Conservation (phyloP, 2,329 filamentous ascomycete species). For the Venturia asperata region DNA sequence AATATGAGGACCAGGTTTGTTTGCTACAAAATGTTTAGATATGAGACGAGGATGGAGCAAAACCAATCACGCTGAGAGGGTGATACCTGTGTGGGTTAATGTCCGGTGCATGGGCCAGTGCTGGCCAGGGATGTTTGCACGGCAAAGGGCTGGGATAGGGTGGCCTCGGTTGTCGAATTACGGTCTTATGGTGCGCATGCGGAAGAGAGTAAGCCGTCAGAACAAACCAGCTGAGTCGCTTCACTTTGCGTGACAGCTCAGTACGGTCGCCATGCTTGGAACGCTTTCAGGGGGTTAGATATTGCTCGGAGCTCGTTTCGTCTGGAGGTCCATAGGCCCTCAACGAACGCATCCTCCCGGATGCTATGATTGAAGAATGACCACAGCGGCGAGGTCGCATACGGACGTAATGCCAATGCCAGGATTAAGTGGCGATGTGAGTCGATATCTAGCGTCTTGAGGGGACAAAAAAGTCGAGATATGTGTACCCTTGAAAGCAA, state of each 20-base stretch:
- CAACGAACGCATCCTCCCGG: background rate
- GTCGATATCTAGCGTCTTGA: background rate
- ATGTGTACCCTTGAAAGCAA: background rate
- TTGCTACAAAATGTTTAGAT: slow-evolving; percentile 14
- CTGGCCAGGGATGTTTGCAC: background rate
- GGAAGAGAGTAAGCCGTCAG: background rate
- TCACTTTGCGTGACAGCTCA: background rate
- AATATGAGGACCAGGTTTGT: slow-evolving; percentile 13
- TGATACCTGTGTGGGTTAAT: background rate
- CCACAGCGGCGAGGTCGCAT: background rate
- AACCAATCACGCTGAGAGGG: slow-evolving; percentile 6
- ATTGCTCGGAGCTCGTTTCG: background rate
- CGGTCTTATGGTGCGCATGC: slow-evolving; percentile 6
- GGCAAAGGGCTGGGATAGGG: slow-evolving; percentile 6
- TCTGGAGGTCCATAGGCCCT: slow-evolving; percentile 4
- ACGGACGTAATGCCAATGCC: background rate
- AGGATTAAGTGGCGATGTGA: background rate
- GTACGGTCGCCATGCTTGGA: background rate
- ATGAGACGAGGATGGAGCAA: slow-evolving; percentile 11
- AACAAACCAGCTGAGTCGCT: background rate
- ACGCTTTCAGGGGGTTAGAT: background rate
- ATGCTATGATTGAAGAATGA: background rate
- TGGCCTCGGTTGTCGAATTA: slow-evolving; percentile 12
- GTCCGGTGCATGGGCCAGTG: slow-evolving; percentile 2
- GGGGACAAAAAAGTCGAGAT: background rate